Conservation (phyloP, 1,139 yeast genomes). For the Magnusiomyces tetraspermus region DNA sequence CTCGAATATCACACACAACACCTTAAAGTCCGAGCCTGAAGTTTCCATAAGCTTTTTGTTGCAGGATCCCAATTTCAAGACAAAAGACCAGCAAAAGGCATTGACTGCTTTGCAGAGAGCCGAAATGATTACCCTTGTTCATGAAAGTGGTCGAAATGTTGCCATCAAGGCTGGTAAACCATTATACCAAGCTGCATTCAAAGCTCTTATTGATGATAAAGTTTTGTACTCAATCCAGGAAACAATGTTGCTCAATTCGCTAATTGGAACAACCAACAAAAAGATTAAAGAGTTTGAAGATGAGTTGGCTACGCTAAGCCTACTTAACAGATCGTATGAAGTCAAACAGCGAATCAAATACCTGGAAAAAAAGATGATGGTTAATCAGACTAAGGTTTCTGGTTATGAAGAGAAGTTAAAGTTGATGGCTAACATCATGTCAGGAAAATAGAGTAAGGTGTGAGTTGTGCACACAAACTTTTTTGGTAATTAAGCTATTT, state of each 20-base stretch:
- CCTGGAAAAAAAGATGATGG: constrained; percentile 53
- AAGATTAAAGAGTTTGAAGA: constrained; percentile 59
- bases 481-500: too few species aligned
- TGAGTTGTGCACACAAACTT: too few species aligned
- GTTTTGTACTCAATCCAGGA: constrained; percentile 56
- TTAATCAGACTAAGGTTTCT: constrained; percentile 34
- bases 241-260: constrained; percentile 45
- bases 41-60: constrained; percentile 10
- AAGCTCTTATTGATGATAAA: constrained; percentile 48
- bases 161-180: constrained; percentile 76
- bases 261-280: constrained; percentile 50
- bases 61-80: constrained; percentile 50
- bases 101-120: constrained; percentile 66
- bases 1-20: background rate
- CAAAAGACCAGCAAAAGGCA: constrained; percentile 42
- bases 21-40: background rate
- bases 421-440: constrained; percentile 3
- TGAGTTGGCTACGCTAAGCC: constrained; percentile 52
- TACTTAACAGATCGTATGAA: constrained; percentile 39
- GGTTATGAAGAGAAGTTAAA: constrained; percentile 34
- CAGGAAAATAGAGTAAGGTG: constrained; percentile 4
- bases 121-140: constrained; percentile 58
- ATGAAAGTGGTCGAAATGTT: constrained; percentile 66
- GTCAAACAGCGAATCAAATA: constrained; percentile 57
- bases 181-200: constrained; percentile 70